These are phyloP conservation scores for Candida alai DNA, from an alignment of 805 yeast species.

Conservation along the genomic window DNA sequence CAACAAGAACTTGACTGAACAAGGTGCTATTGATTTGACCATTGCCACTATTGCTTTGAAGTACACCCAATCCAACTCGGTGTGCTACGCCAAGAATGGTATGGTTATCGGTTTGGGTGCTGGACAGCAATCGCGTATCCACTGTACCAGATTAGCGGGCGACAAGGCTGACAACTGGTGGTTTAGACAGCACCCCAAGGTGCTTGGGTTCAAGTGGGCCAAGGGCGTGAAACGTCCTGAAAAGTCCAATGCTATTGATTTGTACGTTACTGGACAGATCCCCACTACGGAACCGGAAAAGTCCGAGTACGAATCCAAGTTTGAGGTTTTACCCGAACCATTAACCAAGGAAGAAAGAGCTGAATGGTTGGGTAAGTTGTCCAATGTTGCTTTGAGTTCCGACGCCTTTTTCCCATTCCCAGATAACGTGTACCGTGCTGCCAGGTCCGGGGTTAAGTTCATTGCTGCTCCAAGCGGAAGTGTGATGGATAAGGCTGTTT, in stretches of 20 bases:
- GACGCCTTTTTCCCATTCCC: constrained; percentile 99
- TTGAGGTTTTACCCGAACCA: constrained; percentile 78
- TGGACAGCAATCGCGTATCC: constrained; percentile 99
- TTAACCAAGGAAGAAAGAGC: constrained; percentile 77
- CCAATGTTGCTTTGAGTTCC: constrained; percentile 86
- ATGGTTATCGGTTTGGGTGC: constrained; percentile 99
- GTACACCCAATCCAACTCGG: constrained; percentile 98
- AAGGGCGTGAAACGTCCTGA: constrained; percentile 98
- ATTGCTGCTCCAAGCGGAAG: constrained; percentile 98
- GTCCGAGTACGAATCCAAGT: constrained; percentile 86
- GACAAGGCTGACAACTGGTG: constrained; percentile 99
- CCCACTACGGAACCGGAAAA: constrained; percentile 92
- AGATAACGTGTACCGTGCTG: constrained; percentile 97
- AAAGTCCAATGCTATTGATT: constrained; percentile 95
- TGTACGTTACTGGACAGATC: constrained; percentile 86
- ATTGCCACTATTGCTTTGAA: constrained; percentile 97
- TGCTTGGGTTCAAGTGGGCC: constrained; percentile 92
- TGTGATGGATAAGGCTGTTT: constrained; percentile 94
- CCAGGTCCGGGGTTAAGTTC: constrained; percentile 91
- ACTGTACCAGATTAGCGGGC: constrained; percentile 98
- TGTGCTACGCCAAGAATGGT: constrained; percentile 97
- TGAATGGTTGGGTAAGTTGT: constrained; percentile 80
- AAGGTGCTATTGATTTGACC: constrained; percentile 88
- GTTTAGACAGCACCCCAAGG: constrained; percentile 98
- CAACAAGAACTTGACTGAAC: constrained; percentile 84